phyloP scores from a whole-genome alignment of 2,329 filamentous ascomycete genomes.

The Paracamarosporium sp. region DNA sequence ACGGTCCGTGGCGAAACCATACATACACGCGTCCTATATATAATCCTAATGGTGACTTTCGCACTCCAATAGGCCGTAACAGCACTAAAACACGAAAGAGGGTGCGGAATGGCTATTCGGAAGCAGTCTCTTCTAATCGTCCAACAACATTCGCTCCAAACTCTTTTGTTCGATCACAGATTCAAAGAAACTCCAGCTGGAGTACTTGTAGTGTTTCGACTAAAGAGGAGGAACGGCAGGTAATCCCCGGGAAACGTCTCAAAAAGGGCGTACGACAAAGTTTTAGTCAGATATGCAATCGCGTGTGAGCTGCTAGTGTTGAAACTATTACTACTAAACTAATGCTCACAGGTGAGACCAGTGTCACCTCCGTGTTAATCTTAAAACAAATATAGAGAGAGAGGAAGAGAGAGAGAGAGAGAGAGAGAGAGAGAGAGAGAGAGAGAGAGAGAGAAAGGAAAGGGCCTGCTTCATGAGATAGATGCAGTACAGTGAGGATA shows the following conservation, averaged over 20 bases:
- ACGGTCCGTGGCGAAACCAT: constrained; percentile 9
- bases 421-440: too few relatives aligned
- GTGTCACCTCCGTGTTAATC: too few relatives aligned
- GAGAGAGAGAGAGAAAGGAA: too few relatives aligned
- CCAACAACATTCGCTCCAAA: not conserved
- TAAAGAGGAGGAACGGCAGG: not conserved
- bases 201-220: not conserved
- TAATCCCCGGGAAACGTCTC: not conserved
- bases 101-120: not conserved
- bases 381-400: not conserved
- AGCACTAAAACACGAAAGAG: not conserved
- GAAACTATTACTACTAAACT: not conserved
- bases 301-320: not conserved
- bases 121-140: not conserved
- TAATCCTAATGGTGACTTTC: not conserved
- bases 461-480: too few relatives aligned
- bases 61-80: not conserved
- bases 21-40: not conserved
- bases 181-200: not conserved
- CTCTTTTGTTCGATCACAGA: not conserved
- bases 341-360: too few relatives aligned
- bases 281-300: not conserved
- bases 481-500: too few relatives aligned
- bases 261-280: not conserved
- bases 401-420: too few relatives aligned